Percentiles rank a stretch among this genome's conserved stretches.
Conservation (phyloP, 2,329 filamentous ascomycete genomes). For the Beauveria bassiana region DNA sequence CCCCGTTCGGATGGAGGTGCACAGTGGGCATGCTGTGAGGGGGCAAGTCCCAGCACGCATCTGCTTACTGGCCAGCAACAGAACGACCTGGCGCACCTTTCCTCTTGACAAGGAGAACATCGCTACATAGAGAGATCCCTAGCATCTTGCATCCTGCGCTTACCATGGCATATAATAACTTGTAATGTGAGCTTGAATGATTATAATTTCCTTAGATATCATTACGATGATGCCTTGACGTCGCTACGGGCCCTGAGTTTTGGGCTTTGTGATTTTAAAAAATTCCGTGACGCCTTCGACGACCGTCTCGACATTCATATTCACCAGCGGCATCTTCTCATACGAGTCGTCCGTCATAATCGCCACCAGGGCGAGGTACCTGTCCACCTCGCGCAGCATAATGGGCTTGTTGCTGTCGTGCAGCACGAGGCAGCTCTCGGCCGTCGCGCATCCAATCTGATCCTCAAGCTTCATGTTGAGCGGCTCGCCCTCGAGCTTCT, state of each 20-base stretch:
- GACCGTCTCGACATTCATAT: constrained; percentile 79
- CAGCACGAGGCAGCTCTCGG: constrained; percentile 61
- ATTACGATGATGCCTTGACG: not conserved
- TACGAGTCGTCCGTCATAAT: constrained; percentile 82
- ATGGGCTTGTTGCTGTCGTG: constrained; percentile 57
- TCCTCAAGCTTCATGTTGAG: constrained; percentile 57
- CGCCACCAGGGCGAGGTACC: constrained; percentile 72
- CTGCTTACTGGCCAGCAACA: constrained; percentile 42
- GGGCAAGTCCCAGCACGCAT: constrained; percentile 42
- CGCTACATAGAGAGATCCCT: not conserved
- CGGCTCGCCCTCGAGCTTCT: constrained; percentile 49
- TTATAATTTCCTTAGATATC: not conserved
- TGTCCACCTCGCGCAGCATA: constrained; percentile 61
- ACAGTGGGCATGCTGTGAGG: constrained; percentile 33
- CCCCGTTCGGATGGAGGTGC: constrained; percentile 45
- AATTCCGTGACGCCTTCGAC: constrained; percentile 73
- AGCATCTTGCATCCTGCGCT: not conserved
- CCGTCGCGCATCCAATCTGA: constrained; percentile 57
- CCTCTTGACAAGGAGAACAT: not conserved
- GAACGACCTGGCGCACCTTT: constrained; percentile 40
- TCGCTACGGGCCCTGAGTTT: constrained; percentile 22
- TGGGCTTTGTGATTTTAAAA: constrained; percentile 63
- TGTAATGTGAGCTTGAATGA: not conserved
- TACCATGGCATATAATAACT: not conserved
- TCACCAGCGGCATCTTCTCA: constrained; percentile 75